These are phyloP conservation scores for Globisporangium camurandrum DNA, from an alignment of 352 stramenopile species.

Conservation along the genomic window DNA sequence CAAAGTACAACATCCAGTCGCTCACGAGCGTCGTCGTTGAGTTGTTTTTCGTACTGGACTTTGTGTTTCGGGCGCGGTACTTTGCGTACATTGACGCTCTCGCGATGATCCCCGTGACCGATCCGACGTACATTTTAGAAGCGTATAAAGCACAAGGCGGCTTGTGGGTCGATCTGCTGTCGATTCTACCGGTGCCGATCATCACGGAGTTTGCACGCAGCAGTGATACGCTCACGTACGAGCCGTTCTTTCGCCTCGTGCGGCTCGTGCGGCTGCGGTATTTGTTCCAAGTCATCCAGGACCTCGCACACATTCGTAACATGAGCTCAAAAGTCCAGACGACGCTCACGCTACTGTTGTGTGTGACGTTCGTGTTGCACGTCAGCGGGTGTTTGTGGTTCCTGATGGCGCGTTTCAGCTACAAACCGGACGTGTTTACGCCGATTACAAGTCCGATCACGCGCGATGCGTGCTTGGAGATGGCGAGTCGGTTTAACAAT, in stretches of 20 bases:
- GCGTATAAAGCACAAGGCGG: constrained; percentile 44
- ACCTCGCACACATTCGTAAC: constrained; percentile 38
- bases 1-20: constrained; percentile 38
- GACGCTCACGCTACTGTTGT: constrained; percentile 50
- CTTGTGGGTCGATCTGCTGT: constrained; percentile 44
- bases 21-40: constrained; percentile 45
- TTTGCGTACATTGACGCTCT: constrained; percentile 68
- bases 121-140: constrained; percentile 59
- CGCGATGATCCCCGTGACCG: constrained; percentile 52
- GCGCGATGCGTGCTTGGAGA: constrained; percentile 31
- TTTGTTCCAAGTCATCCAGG: constrained; percentile 38
- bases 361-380: constrained; percentile 56
- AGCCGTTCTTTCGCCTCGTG: constrained; percentile 36
- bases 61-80: constrained; percentile 37
- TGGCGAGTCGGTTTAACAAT: constrained; percentile 41
- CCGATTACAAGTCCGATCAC: constrained; percentile 21
- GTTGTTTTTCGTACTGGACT: constrained; percentile 44
- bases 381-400: constrained; percentile 68
- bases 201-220: constrained; percentile 39
- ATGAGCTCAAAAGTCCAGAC: constrained; percentile 58
- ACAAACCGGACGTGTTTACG: constrained; percentile 22
- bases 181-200: constrained; percentile 46
- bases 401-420: constrained; percentile 55
- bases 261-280: constrained; percentile 47
- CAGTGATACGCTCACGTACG: constrained; percentile 27